Base-by-base conservation (phyloP, 768 basidiomycete species). In the Podaxis sp. region DNA sequence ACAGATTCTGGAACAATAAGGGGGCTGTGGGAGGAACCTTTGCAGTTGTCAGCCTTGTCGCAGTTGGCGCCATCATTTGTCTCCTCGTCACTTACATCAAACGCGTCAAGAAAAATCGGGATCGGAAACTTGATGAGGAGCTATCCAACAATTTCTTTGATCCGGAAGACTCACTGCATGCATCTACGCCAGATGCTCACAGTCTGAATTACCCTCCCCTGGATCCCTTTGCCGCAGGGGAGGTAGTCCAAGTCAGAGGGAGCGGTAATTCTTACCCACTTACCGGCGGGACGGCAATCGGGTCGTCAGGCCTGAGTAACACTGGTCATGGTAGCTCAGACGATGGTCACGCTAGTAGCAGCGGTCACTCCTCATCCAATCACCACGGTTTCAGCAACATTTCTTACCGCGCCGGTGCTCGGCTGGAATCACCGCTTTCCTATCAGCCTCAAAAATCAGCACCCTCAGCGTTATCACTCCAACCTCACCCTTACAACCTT, bases 21-120 rank as follows among this genome's bases (percentile, higher is more conserved):
- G 77, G 73, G 37, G 82, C 79, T 0, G 77, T 81, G 18, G 82
- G 77, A 0, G 78, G 75, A 42, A 76, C 75, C 0, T 83, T 82
- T 61, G 71, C 76, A 42, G 70, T 74, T 59, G 72, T 76, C 55
- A 78, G 75, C 51, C 63, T 83, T 2, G 60, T 77, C 6, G 70
- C 62, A 18, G 11, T 77, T 46, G 74, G 70, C 18, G 63, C 70
- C 18, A 28, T 79, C 52, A 64, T 73, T 16, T 23, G 58, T n/a
- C 44, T 64, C 14, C 28, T 61, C 36, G 23, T 63, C 21, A 57
- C 57, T 16, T 50, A 59, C 27, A 14, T 62, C 25, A 68, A 58
- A 27, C 59, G 63, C n/a, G 13, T 28, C 23, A 58, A 47, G 42
- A 61, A 28, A 25, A 46, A 48, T 3, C 52, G 46, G 10, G 36